Conservation (phyloP, 78 protist species). For the Creolimax fragrantissima region DNA sequence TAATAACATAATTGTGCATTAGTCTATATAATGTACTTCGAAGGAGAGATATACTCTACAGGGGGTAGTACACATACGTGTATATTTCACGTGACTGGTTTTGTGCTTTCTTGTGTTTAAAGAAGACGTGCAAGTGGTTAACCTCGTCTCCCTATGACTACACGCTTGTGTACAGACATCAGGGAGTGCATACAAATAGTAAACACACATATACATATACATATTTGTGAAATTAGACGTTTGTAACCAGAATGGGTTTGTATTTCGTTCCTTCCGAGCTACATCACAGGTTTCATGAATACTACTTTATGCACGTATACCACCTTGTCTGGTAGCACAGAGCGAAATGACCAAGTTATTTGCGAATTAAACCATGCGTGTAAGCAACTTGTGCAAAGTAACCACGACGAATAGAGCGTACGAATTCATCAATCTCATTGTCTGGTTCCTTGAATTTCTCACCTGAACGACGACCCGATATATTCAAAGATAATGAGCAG, state of each 20-base stretch:
- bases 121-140: too few species aligned
- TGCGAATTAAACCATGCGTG: background rate
- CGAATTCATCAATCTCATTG: background rate
- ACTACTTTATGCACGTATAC: background rate
- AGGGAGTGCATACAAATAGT: background rate
- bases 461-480: background rate
- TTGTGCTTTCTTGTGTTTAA: too few species aligned
- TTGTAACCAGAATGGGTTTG: background rate
- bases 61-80: background rate
- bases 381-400: background rate
- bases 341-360: background rate
- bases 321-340: background rate
- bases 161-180: background rate
- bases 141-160: background rate
- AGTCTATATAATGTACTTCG: background rate
- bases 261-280: too few species aligned
- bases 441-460: background rate
- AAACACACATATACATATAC: background rate
- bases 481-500: background rate
- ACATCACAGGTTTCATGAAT: too few species aligned
- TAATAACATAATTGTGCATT: too few species aligned
- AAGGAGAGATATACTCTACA: background rate
- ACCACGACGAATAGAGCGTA: background rate
- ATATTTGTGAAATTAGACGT: background rate
- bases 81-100: background rate